A percentile compares a stretch with the other conserved stretches of the same genome.
Evolutionary conservation across 495 filamentous ascomycete species (phyloP).

Genomic region (Podospora bellae-mahoneyi): DNA sequence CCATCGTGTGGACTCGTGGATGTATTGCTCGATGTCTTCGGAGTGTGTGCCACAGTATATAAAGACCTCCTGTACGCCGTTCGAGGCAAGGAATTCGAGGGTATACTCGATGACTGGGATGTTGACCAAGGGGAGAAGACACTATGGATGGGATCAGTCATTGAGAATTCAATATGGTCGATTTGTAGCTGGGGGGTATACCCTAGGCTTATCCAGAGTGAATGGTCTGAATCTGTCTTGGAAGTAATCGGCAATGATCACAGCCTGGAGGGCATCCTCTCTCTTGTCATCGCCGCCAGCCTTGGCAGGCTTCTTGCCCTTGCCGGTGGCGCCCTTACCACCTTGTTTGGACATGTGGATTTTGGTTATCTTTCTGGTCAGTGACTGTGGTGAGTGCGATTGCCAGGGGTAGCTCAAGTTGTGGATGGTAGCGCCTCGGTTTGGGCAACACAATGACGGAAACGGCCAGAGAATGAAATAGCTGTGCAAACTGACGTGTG

Average conservation of each 20-base stretch:
- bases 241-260: slow-evolving; percentile 89
- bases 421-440: background rate
- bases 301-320: slow-evolving; percentile 56
- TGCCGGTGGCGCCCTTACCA: slow-evolving; percentile 42
- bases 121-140: slow-evolving; percentile 90
- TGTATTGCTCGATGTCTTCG: slow-evolving; percentile 83
- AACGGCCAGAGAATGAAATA: background rate
- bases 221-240: slow-evolving; percentile 89
- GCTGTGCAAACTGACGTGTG: slow-evolving; percentile 6
- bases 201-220: slow-evolving; percentile 81
- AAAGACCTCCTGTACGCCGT: slow-evolving; percentile 86
- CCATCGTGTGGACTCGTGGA: slow-evolving; percentile 51
- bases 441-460: background rate
- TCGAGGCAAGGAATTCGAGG: slow-evolving; percentile 90
- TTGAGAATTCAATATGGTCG: slow-evolving; percentile 11
- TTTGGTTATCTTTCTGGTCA: background rate
- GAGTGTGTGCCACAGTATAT: slow-evolving; percentile 88
- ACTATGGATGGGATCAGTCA: slow-evolving; percentile 47
- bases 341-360: slow-evolving; percentile 46
- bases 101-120: slow-evolving; percentile 96
- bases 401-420: background rate
- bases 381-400: background rate
- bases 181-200: slow-evolving; percentile 43
- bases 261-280: slow-evolving; percentile 87
- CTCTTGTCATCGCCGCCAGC: slow-evolving; percentile 58